Evolutionary conservation across 2,329 filamentous ascomycete species (phyloP), one percentile per base, ranked within the genome.

Genomic region (Fusarium decemcellulare): DNA sequence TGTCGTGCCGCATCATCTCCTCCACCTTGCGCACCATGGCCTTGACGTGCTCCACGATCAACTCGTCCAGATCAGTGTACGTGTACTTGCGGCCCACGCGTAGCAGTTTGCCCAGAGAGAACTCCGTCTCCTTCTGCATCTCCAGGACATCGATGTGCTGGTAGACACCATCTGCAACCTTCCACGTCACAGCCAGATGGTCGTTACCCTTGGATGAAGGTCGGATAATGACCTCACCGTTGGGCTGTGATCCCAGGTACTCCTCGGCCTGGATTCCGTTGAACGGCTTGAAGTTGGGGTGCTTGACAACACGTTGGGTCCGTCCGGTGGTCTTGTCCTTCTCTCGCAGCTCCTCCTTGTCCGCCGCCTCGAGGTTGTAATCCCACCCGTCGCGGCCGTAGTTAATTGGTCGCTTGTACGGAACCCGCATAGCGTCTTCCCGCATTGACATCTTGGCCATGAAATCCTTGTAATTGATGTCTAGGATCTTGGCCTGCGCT

Each of bases 111-210:
- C 96, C 96, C 5, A 98, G 92, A 0, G 94, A 95, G 79, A 98
- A 98, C 78, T 98, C 95, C 67, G 94, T 98, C 68, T 97, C 94
- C 82, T 99, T 99, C 80, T 97, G 93, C 76, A 99, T 86, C 82
- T 99, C 96, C 40, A 99, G 87, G 36, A 99, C 95, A 80, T 99
- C 96, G 69, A 99, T 93, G 80, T 99, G 96, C 81, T 99, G 95
- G 79, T 95, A 99, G n/a, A 98, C 91, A 63, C 92, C 92, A 78
- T 98, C 94, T 2, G 94, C 92, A 14, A 99, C 95, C 84, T 99
- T 99, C 96, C 96, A 99, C 1, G 96, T 99, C 48, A 99, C 90
- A 8, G 95, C 94, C 59, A 99, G 86, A 83, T 99, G 96, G 79
- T 99, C 96, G 62, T 94, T 92, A 46, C 96, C 96, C 80, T 97